Base-by-base conservation (phyloP, 1,139 yeast genomes). In the Candida sojae region DNA sequence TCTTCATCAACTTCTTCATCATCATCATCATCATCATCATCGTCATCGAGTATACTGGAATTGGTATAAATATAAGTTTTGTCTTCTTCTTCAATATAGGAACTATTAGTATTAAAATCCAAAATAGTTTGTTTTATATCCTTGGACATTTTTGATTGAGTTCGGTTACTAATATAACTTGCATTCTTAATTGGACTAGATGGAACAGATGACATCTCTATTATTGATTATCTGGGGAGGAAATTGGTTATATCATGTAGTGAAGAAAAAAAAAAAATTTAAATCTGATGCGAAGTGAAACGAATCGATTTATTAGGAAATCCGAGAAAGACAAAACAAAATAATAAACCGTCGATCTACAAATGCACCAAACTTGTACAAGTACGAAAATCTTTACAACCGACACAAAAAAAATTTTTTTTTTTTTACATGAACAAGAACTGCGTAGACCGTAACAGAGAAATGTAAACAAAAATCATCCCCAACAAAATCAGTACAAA, bases 11-110 rank as follows among this genome's bases (percentile, higher is more conserved):
- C 52, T 9, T n/a, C n/a, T n/a, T 50, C 57, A 2, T 57, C 60
- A 8, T 53, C 56, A 13, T 52, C 53, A 5, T 54, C 60, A n/a
- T 52, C 57, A 2, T 50, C 57, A 2, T 57, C 60, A 8, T 53
- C 56, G 12, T 52, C 53, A 5, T 54, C 60, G 6, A 48, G 49
- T 28, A 43, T 25, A 59, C 68, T 42, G 28, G 71, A 63, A 26
- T 63, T 66, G 17, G 62, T 59, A 49, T 66, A 61, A 21, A 65
- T 58, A 48, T 67, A 72, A 0, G 76, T 67, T 43, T 61, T 66
- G 51, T 72, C 77, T 8, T 71, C 73, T 43, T 70, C 75, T 50
- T 72, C 77, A 38, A 71, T 52, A 46, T 71, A 71, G 5, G 75
- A 63, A 25, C 56, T 54, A 47, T 67, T 62, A 26, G 57, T 54